phyloP scores from a whole-genome alignment of 345 rosid species.

The Crucihimalaya himalaica region DNA sequence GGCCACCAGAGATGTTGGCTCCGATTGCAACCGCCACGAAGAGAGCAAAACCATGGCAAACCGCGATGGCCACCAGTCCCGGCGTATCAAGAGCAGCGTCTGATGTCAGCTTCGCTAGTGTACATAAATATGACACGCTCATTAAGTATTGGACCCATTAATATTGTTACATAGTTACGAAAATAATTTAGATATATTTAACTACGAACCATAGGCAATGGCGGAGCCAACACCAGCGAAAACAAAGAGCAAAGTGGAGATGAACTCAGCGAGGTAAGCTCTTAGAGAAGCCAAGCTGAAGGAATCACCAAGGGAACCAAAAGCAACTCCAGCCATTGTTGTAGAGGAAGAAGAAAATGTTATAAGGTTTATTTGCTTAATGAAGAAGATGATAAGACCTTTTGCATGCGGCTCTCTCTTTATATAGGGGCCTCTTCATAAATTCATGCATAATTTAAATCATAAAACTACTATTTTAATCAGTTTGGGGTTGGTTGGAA shows the following conservation, averaged over 20 bases:
- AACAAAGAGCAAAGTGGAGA: conserved; percentile 91
- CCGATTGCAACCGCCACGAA: conserved; percentile 87
- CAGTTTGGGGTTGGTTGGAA: conserved; percentile 1
- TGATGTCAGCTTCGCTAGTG: conserved; percentile 67
- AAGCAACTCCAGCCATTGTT: conserved; percentile 58
- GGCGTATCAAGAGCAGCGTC: conserved; percentile 86
- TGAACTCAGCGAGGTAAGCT: conserved; percentile 90
- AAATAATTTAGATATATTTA: not conserved
- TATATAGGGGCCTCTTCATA: conserved; percentile 29
- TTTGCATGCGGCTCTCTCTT: conserved; percentile 22
- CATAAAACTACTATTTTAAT: not conserved
- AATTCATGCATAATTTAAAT: conserved; percentile 21
- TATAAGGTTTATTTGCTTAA: not conserved
- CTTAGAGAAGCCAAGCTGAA: conserved; percentile 77
- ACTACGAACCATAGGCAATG: conserved; percentile 69
- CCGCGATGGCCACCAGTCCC: conserved; percentile 81
- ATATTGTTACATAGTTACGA: not conserved
- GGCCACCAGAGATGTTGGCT: conserved; percentile 96
- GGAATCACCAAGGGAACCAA: conserved; percentile 82
- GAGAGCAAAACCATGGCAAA: conserved; percentile 89
- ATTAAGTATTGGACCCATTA: not conserved
- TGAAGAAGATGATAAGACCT: conserved; percentile 33
- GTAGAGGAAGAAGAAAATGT: conserved; percentile 7
- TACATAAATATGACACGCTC: conserved; percentile 23
- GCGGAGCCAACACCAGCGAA: conserved; percentile 96